phyloP scores from a whole-genome alignment of 202 grass and related monocot species.

The Carex arenaria region DNA sequence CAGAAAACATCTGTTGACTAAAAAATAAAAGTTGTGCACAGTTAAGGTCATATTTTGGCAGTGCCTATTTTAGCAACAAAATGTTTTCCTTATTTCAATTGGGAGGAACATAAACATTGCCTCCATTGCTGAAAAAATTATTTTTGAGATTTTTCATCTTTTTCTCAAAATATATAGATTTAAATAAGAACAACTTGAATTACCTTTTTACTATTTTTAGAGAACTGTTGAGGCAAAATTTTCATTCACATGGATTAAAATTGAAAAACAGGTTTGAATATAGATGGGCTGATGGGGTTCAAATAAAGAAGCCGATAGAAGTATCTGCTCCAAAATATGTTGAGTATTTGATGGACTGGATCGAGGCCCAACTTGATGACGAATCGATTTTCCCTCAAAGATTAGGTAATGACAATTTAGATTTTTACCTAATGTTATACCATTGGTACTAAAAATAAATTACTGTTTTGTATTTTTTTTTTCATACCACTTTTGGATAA shows the following conservation, averaged over 20 bases:
- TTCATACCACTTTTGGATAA: not conserved
- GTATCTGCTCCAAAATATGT: constrained; percentile 86
- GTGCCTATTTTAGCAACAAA: not conserved
- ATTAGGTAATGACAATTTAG: constrained; percentile 45
- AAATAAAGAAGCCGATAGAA: constrained; percentile 78
- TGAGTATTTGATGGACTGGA: constrained; percentile 95
- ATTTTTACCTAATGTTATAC: not conserved
- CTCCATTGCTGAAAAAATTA: no score
- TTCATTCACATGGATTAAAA: not conserved
- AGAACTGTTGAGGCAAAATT: not conserved
- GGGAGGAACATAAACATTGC: no score
- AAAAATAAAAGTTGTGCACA: not conserved
- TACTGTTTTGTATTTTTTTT: not conserved
- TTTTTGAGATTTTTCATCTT: not conserved
- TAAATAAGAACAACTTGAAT: not conserved
- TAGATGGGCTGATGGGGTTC: constrained; percentile 86
- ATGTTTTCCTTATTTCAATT: not conserved
- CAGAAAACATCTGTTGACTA: not conserved
- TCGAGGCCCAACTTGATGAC: constrained; percentile 71
- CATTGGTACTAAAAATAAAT: not conserved
- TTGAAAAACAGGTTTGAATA: constrained; percentile 63
- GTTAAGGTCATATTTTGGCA: not conserved
- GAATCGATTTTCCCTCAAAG: constrained; percentile 85
- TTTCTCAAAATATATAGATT: not conserved
- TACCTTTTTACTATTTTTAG: not conserved